Evolutionary conservation across 371 early-diverging fungal genomes (phyloP).

Genomic region (Syncephalastrum racemosum): DNA sequence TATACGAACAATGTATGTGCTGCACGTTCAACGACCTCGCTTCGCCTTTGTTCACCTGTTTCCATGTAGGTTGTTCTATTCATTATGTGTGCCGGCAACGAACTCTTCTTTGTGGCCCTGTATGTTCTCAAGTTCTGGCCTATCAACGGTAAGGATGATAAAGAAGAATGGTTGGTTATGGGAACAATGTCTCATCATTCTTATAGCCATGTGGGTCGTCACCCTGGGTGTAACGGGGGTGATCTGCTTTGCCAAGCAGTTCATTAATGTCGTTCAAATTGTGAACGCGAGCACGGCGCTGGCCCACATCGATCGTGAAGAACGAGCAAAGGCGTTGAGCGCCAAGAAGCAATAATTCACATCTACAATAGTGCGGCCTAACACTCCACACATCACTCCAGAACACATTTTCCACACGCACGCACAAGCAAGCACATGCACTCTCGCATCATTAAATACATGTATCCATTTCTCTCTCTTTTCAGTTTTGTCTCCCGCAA

Average conservation of each 20-base stretch:
- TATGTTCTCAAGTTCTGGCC: slow-evolving; percentile 64
- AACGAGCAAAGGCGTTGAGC: slow-evolving; percentile 40
- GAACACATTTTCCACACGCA: too few species aligned
- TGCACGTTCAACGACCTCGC: neutral
- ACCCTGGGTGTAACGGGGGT: slow-evolving; percentile 66
- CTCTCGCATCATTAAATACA: too few species aligned
- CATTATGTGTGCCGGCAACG: slow-evolving; percentile 88
- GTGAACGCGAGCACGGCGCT: slow-evolving; percentile 81
- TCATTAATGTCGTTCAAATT: slow-evolving; percentile 90
- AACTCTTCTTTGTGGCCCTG: slow-evolving; percentile 83
- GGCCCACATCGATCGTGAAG: slow-evolving; percentile 70
- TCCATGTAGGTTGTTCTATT: slow-evolving; percentile 74
- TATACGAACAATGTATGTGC: slow-evolving; percentile 78
- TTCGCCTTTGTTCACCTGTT: neutral
- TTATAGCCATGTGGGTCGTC: slow-evolving; percentile 23
- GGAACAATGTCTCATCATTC: slow-evolving; percentile 13
- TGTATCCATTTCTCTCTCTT: too few species aligned
- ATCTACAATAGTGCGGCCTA: too few species aligned
- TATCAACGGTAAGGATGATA: slow-evolving; percentile 27
- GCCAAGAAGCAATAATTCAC: slow-evolving; percentile 17
- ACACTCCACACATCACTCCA: too few species aligned
- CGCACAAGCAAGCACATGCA: too few species aligned
- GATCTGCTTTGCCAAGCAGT: slow-evolving; percentile 84
- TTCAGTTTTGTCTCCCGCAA: too few species aligned
- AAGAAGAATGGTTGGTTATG: neutral